phyloP scores from a whole-genome alignment of 2,329 filamentous ascomycete genomes.

The Fusarium goolgardi region DNA sequence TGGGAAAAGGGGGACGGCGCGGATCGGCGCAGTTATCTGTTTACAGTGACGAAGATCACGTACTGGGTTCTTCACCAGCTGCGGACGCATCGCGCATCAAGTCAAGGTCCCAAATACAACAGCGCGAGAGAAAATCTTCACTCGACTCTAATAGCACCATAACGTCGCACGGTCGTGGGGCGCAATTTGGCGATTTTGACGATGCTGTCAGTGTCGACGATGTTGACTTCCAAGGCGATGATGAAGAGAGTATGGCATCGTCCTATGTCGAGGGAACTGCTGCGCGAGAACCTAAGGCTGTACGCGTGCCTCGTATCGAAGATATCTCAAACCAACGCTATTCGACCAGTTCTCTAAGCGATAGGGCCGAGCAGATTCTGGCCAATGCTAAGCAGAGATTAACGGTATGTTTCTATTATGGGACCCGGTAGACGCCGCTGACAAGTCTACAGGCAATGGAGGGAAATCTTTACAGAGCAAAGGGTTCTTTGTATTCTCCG shows the following conservation, averaged over 20 bases:
- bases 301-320: conserved; percentile 29
- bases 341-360: conserved; percentile 80
- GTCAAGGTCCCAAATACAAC: conserved; percentile 57
- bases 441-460: conserved; percentile 80
- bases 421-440: conserved; percentile 17
- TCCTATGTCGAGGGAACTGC: conserved; percentile 63
- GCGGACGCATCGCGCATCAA: conserved; percentile 57
- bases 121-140: conserved; percentile 65
- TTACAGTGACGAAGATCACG: conserved; percentile 51
- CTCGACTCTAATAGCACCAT: conserved; percentile 72
- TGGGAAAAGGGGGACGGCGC: conserved; percentile 56
- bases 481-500: conserved; percentile 68
- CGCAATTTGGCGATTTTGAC: conserved; percentile 70
- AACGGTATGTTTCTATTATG: conserved; percentile 69
- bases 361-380: conserved; percentile 87
- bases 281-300: conserved; percentile 36
- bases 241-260: conserved; percentile 73
- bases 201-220: conserved; percentile 72
- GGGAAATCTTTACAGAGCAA: conserved; percentile 84
- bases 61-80: conserved; percentile 59
- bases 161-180: conserved; percentile 61
- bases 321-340: conserved; percentile 65
- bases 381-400: conserved; percentile 91
- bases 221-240: conserved; percentile 74
- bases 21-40: conserved; percentile 53